These are phyloP conservation scores for Cryptococcus amylolentus DNA, from an alignment of 1,284 basidiomycete genomes.

Conservation along the genomic window DNA sequence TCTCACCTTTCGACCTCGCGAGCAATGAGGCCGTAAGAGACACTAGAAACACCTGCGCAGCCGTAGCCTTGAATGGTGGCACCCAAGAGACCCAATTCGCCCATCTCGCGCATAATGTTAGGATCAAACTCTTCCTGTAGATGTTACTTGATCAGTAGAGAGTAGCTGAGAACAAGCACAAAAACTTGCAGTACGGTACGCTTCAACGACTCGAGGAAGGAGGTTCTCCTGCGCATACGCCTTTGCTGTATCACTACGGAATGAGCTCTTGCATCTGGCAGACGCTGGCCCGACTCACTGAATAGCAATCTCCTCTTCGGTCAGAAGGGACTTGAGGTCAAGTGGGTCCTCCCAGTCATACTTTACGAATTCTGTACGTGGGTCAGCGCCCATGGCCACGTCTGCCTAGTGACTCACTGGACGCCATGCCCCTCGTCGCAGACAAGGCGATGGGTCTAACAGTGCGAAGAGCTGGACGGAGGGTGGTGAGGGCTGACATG, in stretches of 20 bases:
- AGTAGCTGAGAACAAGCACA: not conserved
- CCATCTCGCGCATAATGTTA: slow-evolving; percentile 81
- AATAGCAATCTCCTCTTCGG: slow-evolving; percentile 86
- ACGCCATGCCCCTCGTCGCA: slow-evolving; percentile 6
- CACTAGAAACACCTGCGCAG: slow-evolving; percentile 87
- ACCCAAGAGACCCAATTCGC: slow-evolving; percentile 83
- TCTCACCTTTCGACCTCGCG: slow-evolving; percentile 82
- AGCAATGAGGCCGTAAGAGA: slow-evolving; percentile 90
- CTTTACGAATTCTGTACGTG: slow-evolving; percentile 52
- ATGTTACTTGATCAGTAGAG: not conserved
- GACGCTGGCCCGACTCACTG: slow-evolving; percentile 55
- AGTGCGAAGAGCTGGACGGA: no score
- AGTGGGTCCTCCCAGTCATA: slow-evolving; percentile 78
- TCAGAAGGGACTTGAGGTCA: slow-evolving; percentile 69
- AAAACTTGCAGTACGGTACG: slow-evolving; percentile 78
- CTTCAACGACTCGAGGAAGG: slow-evolving; percentile 76
- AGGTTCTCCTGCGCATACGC: slow-evolving; percentile 83
- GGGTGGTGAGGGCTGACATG: no score
- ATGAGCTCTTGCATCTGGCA: no score
- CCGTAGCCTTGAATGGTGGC: slow-evolving; percentile 91
- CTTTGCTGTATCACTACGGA: slow-evolving; percentile 64
- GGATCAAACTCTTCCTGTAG: slow-evolving; percentile 67
- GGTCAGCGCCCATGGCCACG: not conserved
- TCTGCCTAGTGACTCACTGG: slow-evolving; percentile 5
- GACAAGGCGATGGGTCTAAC: no score